Evolutionary conservation across 371 early-diverging fungal species (phyloP), one percentile per base, ranked within the genome.

Genomic region (Syncephalastrum contaminatum): DNA sequence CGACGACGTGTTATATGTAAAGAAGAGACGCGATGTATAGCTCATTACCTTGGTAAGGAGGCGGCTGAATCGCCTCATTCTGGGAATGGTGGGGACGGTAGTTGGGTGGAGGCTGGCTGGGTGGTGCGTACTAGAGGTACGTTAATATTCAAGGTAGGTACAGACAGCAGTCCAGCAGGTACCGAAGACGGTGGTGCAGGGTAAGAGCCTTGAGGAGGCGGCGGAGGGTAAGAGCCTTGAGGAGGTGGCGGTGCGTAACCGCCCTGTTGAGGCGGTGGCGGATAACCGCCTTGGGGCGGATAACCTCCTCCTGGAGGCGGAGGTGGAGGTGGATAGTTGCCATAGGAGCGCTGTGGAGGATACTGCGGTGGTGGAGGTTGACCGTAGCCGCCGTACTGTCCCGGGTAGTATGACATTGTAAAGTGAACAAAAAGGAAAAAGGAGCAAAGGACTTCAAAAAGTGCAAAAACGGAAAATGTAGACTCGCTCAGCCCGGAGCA

Each of bases 111-210:
- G 30, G 30, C 10, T 30, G 15, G 13, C 57, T 43, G 4, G 63
- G 63, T 12, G 63, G 63, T 42, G 63, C 49, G 45, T 58, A 58
- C 58, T 63, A 47, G 18, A 21, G 41, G n/a, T n/a, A 50, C 18
- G 22, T 19, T 30, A 4, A 16, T 50, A 36, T 14, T 22, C n/a
- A n/a, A n/a, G n/a, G n/a, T n/a, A n/a, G n/a, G n/a, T n/a, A n/a
- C n/a, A n/a, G n/a, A n/a, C n/a, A n/a, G n/a, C n/a, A n/a, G 50
- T 50, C 18, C 5, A 15, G 39, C 5, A 16, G 10, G 36, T 51
- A 51, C 36, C 18, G 53, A 40, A 10, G 53, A 40, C 12, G 16
- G 43, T n/a, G 43, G n/a, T 8, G 43, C 22, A 3, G 58, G 57
- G 25, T 56, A 56, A 13, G 56, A 40, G 12, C 18, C 47, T 1